Percentiles rank a stretch among this genome's conserved stretches.
These are phyloP conservation scores for Gonapodya prolifera DNA, from an alignment of 192 early-diverging fungal genomes.

Conservation along the genomic window DNA sequence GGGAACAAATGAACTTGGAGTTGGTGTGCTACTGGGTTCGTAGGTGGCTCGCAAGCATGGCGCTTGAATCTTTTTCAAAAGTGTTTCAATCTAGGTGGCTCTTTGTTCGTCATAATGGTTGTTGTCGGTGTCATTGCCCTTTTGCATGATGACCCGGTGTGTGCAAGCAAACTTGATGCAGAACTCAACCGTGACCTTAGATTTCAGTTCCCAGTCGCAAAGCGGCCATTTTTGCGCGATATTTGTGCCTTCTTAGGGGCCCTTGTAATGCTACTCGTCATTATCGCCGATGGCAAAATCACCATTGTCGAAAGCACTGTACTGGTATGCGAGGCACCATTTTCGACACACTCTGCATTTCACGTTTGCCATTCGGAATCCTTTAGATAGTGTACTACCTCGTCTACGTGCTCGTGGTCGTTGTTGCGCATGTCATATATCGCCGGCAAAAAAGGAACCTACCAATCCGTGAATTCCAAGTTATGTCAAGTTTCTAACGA, in stretches of 20 bases:
- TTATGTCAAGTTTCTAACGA: too few relatives aligned
- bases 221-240: background rate
- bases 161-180: background rate
- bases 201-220: background rate
- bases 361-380: too few relatives aligned
- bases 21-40: slow-evolving; percentile 1
- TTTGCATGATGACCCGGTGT: background rate
- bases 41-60: background rate
- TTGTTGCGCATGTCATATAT: background rate
- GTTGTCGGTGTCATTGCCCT: background rate
- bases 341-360: background rate
- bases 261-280: background rate
- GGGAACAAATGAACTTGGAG: background rate
- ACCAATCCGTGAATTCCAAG: too few relatives aligned
- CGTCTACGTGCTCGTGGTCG: background rate
- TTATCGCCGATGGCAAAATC: background rate
- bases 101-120: background rate
- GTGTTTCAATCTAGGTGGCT: background rate
- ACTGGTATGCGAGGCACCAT: background rate
- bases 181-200: background rate
- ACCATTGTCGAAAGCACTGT: slow-evolving; percentile 1
- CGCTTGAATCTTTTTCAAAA: too few relatives aligned
- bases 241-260: background rate
- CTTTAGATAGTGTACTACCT: background rate
- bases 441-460: background rate